Evolutionary conservation across 768 basidiomycete genomes (phyloP).

Genomic region (Suillus plorans): DNA sequence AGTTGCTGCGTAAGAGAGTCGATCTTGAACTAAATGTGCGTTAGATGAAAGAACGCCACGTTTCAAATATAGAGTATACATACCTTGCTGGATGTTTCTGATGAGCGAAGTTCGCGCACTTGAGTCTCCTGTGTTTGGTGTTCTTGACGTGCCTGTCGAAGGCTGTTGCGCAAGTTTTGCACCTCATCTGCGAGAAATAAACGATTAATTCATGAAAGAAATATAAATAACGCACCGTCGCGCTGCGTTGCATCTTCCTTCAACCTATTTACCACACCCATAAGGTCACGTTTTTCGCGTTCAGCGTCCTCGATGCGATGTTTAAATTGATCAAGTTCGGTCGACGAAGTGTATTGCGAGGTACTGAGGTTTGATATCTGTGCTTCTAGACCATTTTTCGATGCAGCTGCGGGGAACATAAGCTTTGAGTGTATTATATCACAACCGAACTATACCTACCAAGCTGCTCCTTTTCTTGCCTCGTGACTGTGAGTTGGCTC

Average conservation of each 20-base stretch:
- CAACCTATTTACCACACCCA: conserved; percentile 78
- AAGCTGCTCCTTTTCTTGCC: conserved; percentile 65
- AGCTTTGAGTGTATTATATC: conserved; percentile 7
- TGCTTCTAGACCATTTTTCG: conserved; percentile 48
- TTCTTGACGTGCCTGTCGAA: conserved; percentile 77
- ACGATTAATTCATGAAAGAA: neutral
- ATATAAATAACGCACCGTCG: conserved; percentile 54
- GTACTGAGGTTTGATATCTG: conserved; percentile 57
- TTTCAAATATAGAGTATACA: conserved; percentile 8
- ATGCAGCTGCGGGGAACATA: conserved; percentile 37
- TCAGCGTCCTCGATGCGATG: conserved; percentile 72
- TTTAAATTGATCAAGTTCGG: conserved; percentile 58
- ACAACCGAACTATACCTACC: conserved; percentile 36
- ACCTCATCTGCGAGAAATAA: conserved; percentile 57
- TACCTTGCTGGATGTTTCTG: conserved; percentile 78
- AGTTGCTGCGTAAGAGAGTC: conserved; percentile 84
- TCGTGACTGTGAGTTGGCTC: conserved; percentile 54
- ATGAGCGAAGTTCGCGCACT: conserved; percentile 69
- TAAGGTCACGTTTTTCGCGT: conserved; percentile 87
- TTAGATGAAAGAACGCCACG: neutral
- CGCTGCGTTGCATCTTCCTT: conserved; percentile 74
- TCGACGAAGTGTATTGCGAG: conserved; percentile 61
- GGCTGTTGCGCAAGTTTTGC: conserved; percentile 59
- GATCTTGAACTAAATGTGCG: conserved; percentile 69
- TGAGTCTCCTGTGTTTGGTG: conserved; percentile 65